Evolutionary conservation across 2,329 filamentous ascomycete genomes (phyloP).

Genomic region (Cladophialophora psammophila): DNA sequence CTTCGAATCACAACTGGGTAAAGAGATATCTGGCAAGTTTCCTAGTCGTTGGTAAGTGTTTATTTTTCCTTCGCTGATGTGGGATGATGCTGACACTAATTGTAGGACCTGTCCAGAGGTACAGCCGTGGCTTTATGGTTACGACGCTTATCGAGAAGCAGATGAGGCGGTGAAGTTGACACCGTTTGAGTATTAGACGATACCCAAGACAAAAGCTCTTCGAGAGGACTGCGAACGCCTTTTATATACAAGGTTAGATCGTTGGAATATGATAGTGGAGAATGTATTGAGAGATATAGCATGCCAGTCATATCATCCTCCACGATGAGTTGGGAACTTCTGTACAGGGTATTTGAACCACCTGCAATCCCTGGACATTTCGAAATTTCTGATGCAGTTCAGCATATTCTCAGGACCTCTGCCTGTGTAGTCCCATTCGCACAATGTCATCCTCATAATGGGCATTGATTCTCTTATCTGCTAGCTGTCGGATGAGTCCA

Average conservation of each 20-base stretch:
- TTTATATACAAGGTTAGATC: too few relatives aligned
- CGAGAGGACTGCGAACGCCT: too few relatives aligned
- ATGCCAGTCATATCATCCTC: too few relatives aligned
- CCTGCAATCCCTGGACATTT: too few relatives aligned
- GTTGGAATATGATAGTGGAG: too few relatives aligned
- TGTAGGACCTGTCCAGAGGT: constrained; percentile 65
- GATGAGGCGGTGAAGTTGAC: constrained; percentile 48
- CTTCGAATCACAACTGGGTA: constrained; percentile 64
- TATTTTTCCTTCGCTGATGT: neutral
- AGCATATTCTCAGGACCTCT: too few relatives aligned
- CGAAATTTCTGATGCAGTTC: too few relatives aligned
- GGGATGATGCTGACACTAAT: neutral
- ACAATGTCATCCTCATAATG: constrained; percentile 1
- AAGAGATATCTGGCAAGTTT: constrained; percentile 58
- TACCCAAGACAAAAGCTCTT: neutral
- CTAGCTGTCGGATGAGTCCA: neutral
- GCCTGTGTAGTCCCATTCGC: neutral
- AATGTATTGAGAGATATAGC: too few relatives aligned
- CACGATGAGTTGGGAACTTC: too few relatives aligned
- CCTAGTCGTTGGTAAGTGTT: constrained; percentile 63
- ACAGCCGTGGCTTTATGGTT: constrained; percentile 71
- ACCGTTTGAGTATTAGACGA: neutral
- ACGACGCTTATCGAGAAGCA: constrained; percentile 66
- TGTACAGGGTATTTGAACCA: too few relatives aligned
- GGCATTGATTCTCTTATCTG: constrained; percentile 1